Evolutionary conservation across 495 filamentous ascomycete genomes (phyloP).

Genomic region (Tricharina praecox): DNA sequence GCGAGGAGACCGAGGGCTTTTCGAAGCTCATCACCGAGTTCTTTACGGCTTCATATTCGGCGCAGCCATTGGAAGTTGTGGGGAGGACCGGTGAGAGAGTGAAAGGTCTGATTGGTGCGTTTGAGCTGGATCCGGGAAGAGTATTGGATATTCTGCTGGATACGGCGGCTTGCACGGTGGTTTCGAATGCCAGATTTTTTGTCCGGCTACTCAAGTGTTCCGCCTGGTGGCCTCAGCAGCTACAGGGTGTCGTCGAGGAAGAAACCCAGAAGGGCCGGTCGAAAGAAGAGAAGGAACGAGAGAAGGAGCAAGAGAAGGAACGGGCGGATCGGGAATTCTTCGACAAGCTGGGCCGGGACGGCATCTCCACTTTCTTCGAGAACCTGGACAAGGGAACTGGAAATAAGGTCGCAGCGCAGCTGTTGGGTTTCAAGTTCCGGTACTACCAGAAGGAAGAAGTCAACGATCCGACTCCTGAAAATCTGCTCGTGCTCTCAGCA

Average conservation of each 20-base stretch:
- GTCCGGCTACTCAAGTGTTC: constrained; percentile 77
- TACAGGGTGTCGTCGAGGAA: constrained; percentile 23
- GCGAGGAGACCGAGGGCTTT: constrained; percentile 93
- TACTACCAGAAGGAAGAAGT: constrained; percentile 70
- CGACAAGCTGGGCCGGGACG: constrained; percentile 54
- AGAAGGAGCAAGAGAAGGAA: constrained; percentile 31
- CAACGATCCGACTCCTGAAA: constrained; percentile 54
- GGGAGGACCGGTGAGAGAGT: constrained; percentile 54
- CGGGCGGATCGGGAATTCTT: constrained; percentile 62
- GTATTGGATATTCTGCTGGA: constrained; percentile 85
- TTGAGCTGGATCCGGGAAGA: constrained; percentile 83
- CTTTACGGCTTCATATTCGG: constrained; percentile 44
- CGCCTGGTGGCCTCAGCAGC: constrained; percentile 85
- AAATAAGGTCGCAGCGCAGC: constrained; percentile 78
- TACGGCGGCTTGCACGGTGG: constrained; percentile 67
- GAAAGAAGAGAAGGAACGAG: constrained; percentile 38
- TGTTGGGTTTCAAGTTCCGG: constrained; percentile 92
- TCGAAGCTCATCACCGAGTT: constrained; percentile 75
- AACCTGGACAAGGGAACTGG: constrained; percentile 35
- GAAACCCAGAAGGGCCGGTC: constrained; percentile 18
- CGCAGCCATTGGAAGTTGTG: constrained; percentile 38
- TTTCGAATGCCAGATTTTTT: constrained; percentile 79
- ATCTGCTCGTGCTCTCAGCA: constrained; percentile 77
- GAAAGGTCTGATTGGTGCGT: constrained; percentile 81
- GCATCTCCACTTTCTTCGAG: constrained; percentile 76